Evolutionary conservation across 441 rosid species (phyloP).

Genomic region (Hura crepitans): DNA sequence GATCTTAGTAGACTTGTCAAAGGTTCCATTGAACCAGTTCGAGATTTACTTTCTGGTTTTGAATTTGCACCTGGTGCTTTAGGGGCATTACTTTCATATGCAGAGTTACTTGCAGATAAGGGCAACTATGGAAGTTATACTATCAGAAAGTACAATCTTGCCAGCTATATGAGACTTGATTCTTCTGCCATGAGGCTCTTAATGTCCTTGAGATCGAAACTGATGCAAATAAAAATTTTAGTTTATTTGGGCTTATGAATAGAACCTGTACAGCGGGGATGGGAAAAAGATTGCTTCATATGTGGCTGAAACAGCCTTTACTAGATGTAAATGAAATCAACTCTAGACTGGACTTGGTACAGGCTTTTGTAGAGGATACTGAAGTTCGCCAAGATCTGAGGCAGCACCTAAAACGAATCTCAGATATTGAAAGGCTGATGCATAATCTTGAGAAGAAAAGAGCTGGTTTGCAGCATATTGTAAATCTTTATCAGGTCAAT

Average conservation of each 20-base stretch:
- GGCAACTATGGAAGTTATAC: slow-evolving; percentile 75
- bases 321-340: slow-evolving; percentile 71
- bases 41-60: slow-evolving; percentile 78
- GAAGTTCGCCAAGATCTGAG: slow-evolving; percentile 86
- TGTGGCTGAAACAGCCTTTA: slow-evolving; percentile 97
- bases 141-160: slow-evolving; percentile 56
- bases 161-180: slow-evolving; percentile 82
- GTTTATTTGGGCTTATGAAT: slow-evolving; percentile 96
- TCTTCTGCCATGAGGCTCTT: slow-evolving; percentile 94
- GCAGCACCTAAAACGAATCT: slow-evolving; percentile 89
- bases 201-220: slow-evolving; percentile 95
- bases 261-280: slow-evolving; percentile 98
- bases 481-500: slow-evolving; percentile 87
- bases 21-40: slow-evolving; percentile 77
- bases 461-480: slow-evolving; percentile 82
- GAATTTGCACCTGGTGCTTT: slow-evolving; percentile 82
- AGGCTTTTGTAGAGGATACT: slow-evolving; percentile 88
- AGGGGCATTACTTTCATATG: slow-evolving; percentile 74
- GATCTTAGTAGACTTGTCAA: slow-evolving; percentile 85
- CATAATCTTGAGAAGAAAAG: slow-evolving; percentile 64
- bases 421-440: slow-evolving; percentile 73
- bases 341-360: slow-evolving; percentile 78
- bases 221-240: slow-evolving; percentile 92
- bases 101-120: slow-evolving; percentile 82
- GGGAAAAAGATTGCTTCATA: slow-evolving; percentile 90